Percentiles rank a stretch among this genome's conserved stretches.
Evolutionary conservation across 306 rosid genomes (phyloP).

Genomic region (Quercus alba): DNA sequence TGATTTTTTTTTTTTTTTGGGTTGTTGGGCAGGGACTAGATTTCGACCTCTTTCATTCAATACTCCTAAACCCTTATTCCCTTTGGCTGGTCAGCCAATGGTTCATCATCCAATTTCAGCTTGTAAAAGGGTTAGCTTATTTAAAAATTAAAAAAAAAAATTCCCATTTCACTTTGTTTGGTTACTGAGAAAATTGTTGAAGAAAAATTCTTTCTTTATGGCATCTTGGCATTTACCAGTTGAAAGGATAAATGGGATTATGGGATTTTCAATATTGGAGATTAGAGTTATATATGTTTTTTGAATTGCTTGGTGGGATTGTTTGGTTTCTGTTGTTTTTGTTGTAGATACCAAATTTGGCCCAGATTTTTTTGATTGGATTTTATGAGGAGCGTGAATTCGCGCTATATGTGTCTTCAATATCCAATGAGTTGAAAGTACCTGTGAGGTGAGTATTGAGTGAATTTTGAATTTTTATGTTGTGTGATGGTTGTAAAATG

Average conservation of each 20-base stretch:
- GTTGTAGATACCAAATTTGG: constrained; percentile 81
- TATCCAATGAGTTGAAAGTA: constrained; percentile 85
- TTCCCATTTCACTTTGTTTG: neutral
- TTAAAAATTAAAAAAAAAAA: neutral
- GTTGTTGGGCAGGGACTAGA: constrained; percentile 69
- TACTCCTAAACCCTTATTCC: constrained; percentile 95
- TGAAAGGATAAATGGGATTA: neutral
- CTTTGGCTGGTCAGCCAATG: constrained; percentile 96
- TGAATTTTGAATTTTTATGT: neutral
- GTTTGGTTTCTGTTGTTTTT: constrained; percentile 6
- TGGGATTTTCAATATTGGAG: neutral
- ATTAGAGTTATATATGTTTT: neutral
- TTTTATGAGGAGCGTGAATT: constrained; percentile 96
- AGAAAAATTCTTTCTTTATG: neutral
- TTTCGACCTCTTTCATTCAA: constrained; percentile 98
- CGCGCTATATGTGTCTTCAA: constrained; percentile 81
- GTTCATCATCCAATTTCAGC: constrained; percentile 94
- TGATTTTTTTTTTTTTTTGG: neutral
- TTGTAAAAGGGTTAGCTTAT: constrained; percentile 73
- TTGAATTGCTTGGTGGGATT: constrained; percentile 2
- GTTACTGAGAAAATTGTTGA: neutral
- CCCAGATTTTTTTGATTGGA: constrained; percentile 81
- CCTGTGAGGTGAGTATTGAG: constrained; percentile 72
- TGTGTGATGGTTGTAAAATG: neutral
- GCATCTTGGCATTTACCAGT: neutral